Evolutionary conservation across 441 rosid species (phyloP).

Genomic region (Gossypium lobatum): DNA sequence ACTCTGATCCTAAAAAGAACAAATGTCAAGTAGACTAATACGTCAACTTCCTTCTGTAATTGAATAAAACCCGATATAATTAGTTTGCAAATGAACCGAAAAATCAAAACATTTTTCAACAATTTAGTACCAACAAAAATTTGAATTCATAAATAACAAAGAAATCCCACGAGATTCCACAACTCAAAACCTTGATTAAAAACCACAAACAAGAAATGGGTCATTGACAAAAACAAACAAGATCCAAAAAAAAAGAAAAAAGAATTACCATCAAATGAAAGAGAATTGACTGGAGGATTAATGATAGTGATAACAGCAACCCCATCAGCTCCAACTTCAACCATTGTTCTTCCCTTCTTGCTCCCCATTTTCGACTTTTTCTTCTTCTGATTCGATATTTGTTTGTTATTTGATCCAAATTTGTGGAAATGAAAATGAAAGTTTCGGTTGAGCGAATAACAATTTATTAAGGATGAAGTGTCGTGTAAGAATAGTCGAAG

Average conservation of each 20-base stretch:
- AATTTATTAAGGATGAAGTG: background rate
- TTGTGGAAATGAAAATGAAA: background rate
- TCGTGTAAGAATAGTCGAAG: background rate
- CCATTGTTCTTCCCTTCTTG: slow-evolving; percentile 48
- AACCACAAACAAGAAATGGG: background rate
- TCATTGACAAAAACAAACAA: background rate
- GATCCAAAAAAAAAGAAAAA: background rate
- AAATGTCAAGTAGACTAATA: background rate
- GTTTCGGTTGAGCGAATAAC: background rate
- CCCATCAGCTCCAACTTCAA: slow-evolving; percentile 86
- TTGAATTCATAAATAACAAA: background rate
- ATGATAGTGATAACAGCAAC: slow-evolving; percentile 83
- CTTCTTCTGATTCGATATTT: background rate
- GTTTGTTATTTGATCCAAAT: background rate
- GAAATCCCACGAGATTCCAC: background rate
- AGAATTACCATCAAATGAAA: slow-evolving; percentile 68
- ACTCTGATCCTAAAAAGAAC: background rate
- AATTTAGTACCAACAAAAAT: background rate
- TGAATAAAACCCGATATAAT: background rate
- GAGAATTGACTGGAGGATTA: slow-evolving; percentile 93
- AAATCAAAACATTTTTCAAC: background rate
- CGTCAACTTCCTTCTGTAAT: background rate
- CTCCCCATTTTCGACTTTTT: slow-evolving; percentile 25
- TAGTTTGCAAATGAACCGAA: background rate
- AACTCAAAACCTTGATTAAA: background rate